Percentiles rank a stretch among this genome's conserved stretches.
phyloP scores from a whole-genome alignment of 2,329 filamentous ascomycete species.

The Fusarium globosum region DNA sequence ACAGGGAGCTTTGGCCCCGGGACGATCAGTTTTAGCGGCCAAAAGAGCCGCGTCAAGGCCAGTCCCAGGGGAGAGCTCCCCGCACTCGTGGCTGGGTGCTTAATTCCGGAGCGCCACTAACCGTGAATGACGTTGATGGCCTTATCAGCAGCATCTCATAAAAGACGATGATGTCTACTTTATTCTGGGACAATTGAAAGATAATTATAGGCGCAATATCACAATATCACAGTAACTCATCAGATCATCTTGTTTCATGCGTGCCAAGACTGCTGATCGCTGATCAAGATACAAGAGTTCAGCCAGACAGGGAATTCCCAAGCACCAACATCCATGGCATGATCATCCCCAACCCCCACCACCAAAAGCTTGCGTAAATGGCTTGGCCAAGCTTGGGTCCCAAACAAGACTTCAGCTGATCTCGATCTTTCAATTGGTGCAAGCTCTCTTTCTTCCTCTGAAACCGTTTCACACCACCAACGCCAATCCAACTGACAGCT shows the following conservation, averaged over 20 bases:
- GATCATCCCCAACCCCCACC: conserved; percentile 18
- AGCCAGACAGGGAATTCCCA: conserved; percentile 26
- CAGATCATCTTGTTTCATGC: conserved; percentile 6
- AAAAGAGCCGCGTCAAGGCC: conserved; percentile 29
- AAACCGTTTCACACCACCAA: not conserved
- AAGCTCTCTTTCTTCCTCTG: not conserved
- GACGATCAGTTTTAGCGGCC: conserved; percentile 31
- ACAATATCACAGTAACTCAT: not conserved
- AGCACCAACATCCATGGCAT: conserved; percentile 5
- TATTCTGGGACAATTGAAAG: not conserved
- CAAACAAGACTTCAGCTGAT: conserved; percentile 21
- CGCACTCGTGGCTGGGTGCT: conserved; percentile 3
- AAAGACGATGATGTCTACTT: rapidly evolving
- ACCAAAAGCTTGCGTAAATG: conserved; percentile 41
- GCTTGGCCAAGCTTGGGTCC: conserved; percentile 25
- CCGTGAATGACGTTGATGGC: conserved; percentile 13
- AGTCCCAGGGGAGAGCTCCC: conserved; percentile 25
- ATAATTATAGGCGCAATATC: not conserved
- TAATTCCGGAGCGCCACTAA: conserved; percentile 20
- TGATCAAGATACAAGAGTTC: conserved; percentile 12
- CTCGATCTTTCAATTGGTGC: conserved; percentile 29
- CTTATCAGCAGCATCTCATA: not conserved
- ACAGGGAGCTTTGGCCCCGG: conserved; percentile 23
- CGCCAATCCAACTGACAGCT: not conserved
- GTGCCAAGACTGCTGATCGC: conserved; percentile 24